Base-by-base conservation (phyloP, 148 eudicot genomes). In the Euryodendron excelsum region DNA sequence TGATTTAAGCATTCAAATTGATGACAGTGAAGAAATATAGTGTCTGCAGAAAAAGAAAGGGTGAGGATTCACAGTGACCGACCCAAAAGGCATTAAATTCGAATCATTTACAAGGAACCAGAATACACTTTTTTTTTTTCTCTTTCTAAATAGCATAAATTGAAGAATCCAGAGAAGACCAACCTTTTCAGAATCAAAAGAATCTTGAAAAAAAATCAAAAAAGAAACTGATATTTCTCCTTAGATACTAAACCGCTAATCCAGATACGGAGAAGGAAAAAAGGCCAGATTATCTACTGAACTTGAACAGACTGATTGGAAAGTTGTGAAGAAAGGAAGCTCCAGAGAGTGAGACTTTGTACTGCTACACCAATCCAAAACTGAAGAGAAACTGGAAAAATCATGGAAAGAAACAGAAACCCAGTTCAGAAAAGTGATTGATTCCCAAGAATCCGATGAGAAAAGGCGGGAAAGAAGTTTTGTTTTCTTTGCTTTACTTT, bases 51-150 rank as follows among this genome's bases (percentile, higher is more conserved):
- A 36, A n/a, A 41, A 41, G 34, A 15, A 45, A 45, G 36, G 17
- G 23, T 28, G 41, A 30, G 58, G 37, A 71, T 71, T 71, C 59
- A 30, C 23, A 47, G 48, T 27, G 36, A 50, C 15, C 37, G n/a
- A n/a, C n/a, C 62, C 36, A 41, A 33, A 68, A 61, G 72, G 39
- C 18, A 34, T 25, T 41, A 30, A 60, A 69, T 34, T 41, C 59
- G 71, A 69, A 84, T 69, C 71, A 70, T 74, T 41, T 75, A 73
- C 58, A n/a, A 81, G 77, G 82, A 81, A 84, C 69, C 70, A 78
- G 77, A 81, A 74, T 81, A 72, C 41, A 52, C 56, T 81, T 74
- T 75, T n/a, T n/a, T n/a, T n/a, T n/a, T n/a, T n/a, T n/a, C n/a
- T n/a, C n/a, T n/a, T 63, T 47, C 8, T 30, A 61, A 61, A 55